A percentile compares a stretch with the other conserved stretches of the same genome.
These are phyloP conservation scores for Gossypium anomalum DNA, from an alignment of 345 rosid species.

Conservation along the genomic window DNA sequence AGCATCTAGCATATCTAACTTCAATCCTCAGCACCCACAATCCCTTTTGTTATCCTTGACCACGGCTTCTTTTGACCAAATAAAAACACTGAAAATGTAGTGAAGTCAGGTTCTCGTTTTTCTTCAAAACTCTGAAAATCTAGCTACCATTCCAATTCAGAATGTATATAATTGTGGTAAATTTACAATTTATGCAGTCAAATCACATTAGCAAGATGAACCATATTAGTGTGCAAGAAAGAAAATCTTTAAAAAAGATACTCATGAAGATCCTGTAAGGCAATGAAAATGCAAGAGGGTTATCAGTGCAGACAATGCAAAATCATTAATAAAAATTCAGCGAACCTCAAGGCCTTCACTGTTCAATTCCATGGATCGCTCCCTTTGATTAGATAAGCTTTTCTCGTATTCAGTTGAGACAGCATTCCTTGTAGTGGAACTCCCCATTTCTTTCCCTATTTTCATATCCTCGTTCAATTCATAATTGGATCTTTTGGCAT, in stretches of 20 bases:
- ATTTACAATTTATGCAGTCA: background rate
- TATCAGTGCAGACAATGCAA: background rate
- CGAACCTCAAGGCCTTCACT: conserved; percentile 96
- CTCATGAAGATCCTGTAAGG: background rate
- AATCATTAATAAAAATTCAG: background rate
- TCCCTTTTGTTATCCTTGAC: too few relatives aligned
- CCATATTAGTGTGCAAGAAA: background rate
- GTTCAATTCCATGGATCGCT: conserved; percentile 75
- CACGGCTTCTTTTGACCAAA: too few relatives aligned
- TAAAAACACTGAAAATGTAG: too few relatives aligned
- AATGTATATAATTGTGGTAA: background rate
- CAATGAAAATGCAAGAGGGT: background rate
- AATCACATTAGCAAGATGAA: background rate
- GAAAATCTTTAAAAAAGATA: background rate
- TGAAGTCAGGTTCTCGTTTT: background rate
- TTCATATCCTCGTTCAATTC: conserved; percentile 49
- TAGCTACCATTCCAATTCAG: background rate
- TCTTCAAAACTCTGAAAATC: background rate
- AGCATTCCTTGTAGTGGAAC: conserved; percentile 51
- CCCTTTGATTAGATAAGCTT: conserved; percentile 69
- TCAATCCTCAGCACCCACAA: too few relatives aligned
- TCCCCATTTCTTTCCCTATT: conserved; percentile 43
- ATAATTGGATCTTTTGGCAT: conserved; percentile 33
- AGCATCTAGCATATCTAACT: too few relatives aligned
- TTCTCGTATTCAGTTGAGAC: conserved; percentile 55